Percentiles rank a stretch among this genome's conserved stretches.
These are phyloP conservation scores for Soucietia sequanensis DNA, from an alignment of 805 yeast species.

Conservation along the genomic window DNA sequence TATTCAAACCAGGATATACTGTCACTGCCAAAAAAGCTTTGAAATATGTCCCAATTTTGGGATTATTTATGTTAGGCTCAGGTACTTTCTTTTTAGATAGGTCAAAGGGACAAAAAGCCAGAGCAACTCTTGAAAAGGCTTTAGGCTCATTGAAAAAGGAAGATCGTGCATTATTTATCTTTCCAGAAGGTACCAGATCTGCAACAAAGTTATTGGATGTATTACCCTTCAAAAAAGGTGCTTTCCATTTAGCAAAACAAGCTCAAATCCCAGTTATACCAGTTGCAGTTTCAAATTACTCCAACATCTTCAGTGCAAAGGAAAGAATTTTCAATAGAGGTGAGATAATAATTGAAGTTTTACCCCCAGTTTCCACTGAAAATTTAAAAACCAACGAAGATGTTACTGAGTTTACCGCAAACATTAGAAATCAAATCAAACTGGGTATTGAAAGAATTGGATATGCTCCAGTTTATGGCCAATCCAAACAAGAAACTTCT, in stretches of 20 bases:
- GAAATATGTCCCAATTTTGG: slow-evolving; percentile 83
- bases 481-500: background rate
- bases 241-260: slow-evolving; percentile 95
- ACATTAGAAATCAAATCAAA: slow-evolving; percentile 60
- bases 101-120: slow-evolving; percentile 69
- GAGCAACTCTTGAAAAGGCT: slow-evolving; percentile 71
- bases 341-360: slow-evolving; percentile 70
- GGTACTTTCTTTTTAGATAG: slow-evolving; percentile 93
- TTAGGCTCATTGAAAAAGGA: slow-evolving; percentile 56
- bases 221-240: slow-evolving; percentile 94
- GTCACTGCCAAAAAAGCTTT: slow-evolving; percentile 90
- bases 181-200: slow-evolving; percentile 98
- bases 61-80: slow-evolving; percentile 93
- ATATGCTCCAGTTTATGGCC: slow-evolving; percentile 22
- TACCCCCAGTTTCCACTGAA: slow-evolving; percentile 76
- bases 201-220: slow-evolving; percentile 64
- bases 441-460: slow-evolving; percentile 41
- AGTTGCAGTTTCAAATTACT: slow-evolving; percentile 81
- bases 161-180: slow-evolving; percentile 79
- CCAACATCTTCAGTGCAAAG: slow-evolving; percentile 63
- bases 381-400: slow-evolving; percentile 66
- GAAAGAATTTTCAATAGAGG: slow-evolving; percentile 72
- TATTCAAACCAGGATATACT: slow-evolving; percentile 85
- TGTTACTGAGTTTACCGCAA: slow-evolving; percentile 56
- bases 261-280: slow-evolving; percentile 90